Conservation (phyloP, 177 flowering plant genomes). For the Vitis hybrid region DNA sequence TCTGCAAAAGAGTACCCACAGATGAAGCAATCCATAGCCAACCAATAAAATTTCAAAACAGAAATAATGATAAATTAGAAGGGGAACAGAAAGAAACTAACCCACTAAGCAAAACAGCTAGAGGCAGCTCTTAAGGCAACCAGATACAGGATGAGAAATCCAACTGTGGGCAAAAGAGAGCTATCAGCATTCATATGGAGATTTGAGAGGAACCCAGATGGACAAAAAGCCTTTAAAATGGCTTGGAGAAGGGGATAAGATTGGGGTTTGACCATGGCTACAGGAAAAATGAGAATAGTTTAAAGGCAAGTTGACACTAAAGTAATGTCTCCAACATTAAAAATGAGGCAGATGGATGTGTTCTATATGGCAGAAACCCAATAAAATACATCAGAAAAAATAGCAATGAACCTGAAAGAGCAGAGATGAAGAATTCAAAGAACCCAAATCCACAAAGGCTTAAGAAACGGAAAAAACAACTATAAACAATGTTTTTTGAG, state of each 20-base stretch:
- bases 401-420: no score
- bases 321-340: no score
- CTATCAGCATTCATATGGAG: conserved; percentile 7
- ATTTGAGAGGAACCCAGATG: conserved; percentile 26
- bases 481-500: no score
- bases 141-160: conserved; percentile 16
- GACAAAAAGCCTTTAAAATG: conserved; percentile 9
- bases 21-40: neutral
- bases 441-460: no score
- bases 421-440: no score
- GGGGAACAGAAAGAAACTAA: conserved; percentile 3
- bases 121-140: conserved; percentile 5
- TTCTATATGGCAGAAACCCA: no score
- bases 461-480: no score
- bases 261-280: conserved; percentile 18
- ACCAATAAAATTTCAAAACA: no score
- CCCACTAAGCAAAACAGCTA: neutral
- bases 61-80: neutral
- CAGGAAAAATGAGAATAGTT: neutral
- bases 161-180: conserved; percentile 15
- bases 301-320: neutral
- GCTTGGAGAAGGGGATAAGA: conserved; percentile 7
- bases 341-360: no score
- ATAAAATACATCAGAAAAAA: no score
- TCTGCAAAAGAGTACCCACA: neutral